Percentiles rank a stretch among this genome's conserved stretches.
These are phyloP conservation scores for Lentinula lateritia DNA, from an alignment of 768 basidiomycete genomes.

Conservation along the genomic window DNA sequence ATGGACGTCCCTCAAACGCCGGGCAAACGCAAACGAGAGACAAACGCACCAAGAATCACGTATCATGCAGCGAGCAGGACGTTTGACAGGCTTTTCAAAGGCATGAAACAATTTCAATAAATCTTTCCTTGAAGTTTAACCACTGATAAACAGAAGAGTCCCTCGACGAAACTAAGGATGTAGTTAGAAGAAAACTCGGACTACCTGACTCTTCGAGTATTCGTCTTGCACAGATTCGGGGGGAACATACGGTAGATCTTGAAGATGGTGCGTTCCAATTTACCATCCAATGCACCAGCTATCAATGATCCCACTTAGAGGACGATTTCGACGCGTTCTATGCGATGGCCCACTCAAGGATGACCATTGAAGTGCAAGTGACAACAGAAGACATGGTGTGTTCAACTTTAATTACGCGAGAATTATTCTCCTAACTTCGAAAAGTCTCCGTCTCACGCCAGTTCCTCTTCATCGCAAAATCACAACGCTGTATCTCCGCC, in stretches of 20 bases:
- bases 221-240: conserved; percentile 47
- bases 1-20: conserved; percentile 23
- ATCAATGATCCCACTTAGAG: conserved; percentile 33
- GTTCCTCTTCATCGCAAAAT: neutral
- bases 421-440: neutral
- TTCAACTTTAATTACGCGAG: neutral
- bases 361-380: conserved; percentile 32
- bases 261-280: conserved; percentile 55
- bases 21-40: conserved; percentile 39
- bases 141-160: conserved; percentile 43
- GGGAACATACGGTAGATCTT: conserved; percentile 53
- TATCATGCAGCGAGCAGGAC: conserved; percentile 34
- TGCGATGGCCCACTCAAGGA: conserved; percentile 32
- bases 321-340: conserved; percentile 77
- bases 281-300: conserved; percentile 3
- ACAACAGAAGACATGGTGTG: conserved; percentile 16
- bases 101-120: conserved; percentile 17
- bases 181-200: conserved; percentile 58
- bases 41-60: conserved; percentile 34
- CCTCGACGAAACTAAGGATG: conserved; percentile 49
- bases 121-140: neutral
- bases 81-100: conserved; percentile 53
- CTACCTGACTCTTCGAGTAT: conserved; percentile 32
- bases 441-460: neutral
- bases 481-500: neutral